Conservation (phyloP, 225 moss, liverwort and hornwort genomes). For the Straminergon stramineum region DNA sequence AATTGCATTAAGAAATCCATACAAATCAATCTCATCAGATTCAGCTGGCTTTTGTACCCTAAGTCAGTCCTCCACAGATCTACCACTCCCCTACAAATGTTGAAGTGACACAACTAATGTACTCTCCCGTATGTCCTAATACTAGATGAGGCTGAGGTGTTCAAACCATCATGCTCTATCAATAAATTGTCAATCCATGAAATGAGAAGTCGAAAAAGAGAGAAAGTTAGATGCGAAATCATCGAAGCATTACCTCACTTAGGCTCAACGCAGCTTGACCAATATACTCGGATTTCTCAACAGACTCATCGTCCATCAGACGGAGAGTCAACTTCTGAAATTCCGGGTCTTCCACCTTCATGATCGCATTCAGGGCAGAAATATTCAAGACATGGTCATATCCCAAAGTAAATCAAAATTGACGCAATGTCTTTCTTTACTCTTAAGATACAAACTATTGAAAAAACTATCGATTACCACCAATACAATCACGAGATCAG, state of each 20-base stretch:
- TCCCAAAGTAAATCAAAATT: neutral
- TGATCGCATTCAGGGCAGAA: neutral
- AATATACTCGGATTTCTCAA: conserved; percentile 69
- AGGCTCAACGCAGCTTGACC: conserved; percentile 41
- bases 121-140: neutral
- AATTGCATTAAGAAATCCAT: neutral
- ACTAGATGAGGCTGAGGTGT: neutral
- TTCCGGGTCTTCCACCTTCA: conserved; percentile 72
- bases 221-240: neutral
- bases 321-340: conserved; percentile 55
- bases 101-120: neutral
- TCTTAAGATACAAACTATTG: neutral
- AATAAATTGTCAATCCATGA: neutral
- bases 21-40: neutral
- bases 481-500: neutral
- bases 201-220: neutral
- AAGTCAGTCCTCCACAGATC: too few relatives aligned
- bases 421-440: neutral
- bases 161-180: neutral
- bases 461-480: neutral
- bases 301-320: conserved; percentile 79
- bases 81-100: neutral
- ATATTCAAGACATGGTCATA: neutral
- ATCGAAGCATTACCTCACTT: conserved; percentile 15
- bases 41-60: neutral